Conservation (phyloP, 345 rosid species). For the Conringia planisiliqua region DNA sequence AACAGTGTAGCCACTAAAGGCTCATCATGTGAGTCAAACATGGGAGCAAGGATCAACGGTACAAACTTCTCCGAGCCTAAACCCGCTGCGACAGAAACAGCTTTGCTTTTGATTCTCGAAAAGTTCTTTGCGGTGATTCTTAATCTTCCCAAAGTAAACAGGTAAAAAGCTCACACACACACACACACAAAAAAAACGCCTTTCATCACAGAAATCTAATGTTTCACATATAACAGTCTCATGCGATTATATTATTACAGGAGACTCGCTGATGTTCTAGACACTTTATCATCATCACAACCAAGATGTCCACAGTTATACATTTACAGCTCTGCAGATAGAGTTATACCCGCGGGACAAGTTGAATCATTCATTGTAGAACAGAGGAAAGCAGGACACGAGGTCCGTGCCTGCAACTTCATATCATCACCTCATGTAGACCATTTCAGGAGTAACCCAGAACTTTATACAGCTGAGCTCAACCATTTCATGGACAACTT, state of each 20-base stretch:
- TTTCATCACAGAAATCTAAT: neutral
- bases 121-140: constrained; percentile 73
- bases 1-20: constrained; percentile 77
- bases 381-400: constrained; percentile 71
- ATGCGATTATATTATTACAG: constrained; percentile 35
- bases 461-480: constrained; percentile 68
- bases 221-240: neutral
- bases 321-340: constrained; percentile 93
- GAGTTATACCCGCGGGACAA: constrained; percentile 73
- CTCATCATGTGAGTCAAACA: constrained; percentile 30
- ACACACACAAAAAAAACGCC: neutral
- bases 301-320: constrained; percentile 94
- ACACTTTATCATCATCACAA: constrained; percentile 62
- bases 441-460: constrained; percentile 92
- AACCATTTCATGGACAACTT: constrained; percentile 73
- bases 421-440: constrained; percentile 95
- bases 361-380: constrained; percentile 86
- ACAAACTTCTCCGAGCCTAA: constrained; percentile 46
- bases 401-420: constrained; percentile 91
- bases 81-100: constrained; percentile 76
- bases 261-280: constrained; percentile 72
- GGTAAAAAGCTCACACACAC: constrained; percentile 40
- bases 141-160: constrained; percentile 79
- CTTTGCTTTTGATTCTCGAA: constrained; percentile 72
- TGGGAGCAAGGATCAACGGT: constrained; percentile 22